These are phyloP conservation scores for Neoboletus brunneissimus DNA, from an alignment of 768 basidiomycete species.

Conservation along the genomic window DNA sequence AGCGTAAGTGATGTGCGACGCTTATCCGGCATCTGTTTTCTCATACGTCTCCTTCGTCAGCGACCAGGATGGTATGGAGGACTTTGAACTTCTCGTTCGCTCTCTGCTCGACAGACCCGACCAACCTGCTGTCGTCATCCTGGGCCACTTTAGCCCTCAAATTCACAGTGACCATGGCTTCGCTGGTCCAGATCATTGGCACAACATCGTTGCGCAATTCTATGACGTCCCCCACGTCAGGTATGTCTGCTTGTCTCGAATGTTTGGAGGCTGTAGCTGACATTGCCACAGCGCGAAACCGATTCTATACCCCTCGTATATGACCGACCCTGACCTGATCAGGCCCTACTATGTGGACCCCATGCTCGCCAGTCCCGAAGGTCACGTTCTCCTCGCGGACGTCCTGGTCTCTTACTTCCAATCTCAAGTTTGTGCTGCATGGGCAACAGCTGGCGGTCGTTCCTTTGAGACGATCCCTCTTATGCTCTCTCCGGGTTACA, in stretches of 20 bases:
- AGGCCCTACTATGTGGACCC: slow-evolving; percentile 78
- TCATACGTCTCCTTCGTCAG: slow-evolving; percentile 35
- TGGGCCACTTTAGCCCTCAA: slow-evolving; percentile 96
- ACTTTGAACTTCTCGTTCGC: slow-evolving; percentile 91
- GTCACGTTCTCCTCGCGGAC: slow-evolving; percentile 88
- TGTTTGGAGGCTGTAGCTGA: not conserved
- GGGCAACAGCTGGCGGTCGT: slow-evolving; percentile 69
- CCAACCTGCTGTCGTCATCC: slow-evolving; percentile 85
- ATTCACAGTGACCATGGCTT: slow-evolving; percentile 76
- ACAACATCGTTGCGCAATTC: slow-evolving; percentile 89
- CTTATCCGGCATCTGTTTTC: not conserved
- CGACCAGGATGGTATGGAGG: slow-evolving; percentile 66
- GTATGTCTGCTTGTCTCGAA: slow-evolving; percentile 29
- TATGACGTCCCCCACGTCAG: slow-evolving; percentile 95
- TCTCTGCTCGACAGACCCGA: slow-evolving; percentile 89
- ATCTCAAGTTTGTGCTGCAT: slow-evolving; percentile 81
- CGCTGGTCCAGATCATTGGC: slow-evolving; percentile 86
- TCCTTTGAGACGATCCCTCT: slow-evolving; percentile 58
- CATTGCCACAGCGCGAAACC: slow-evolving; percentile 62
- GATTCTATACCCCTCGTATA: slow-evolving; percentile 77
- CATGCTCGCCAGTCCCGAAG: slow-evolving; percentile 72
- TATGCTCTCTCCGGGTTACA: slow-evolving; percentile 38
- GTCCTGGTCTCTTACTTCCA: slow-evolving; percentile 90
- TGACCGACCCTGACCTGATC: slow-evolving; percentile 63
- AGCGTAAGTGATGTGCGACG: slow-evolving; percentile 52